Base-by-base conservation (phyloP, 768 basidiomycete genomes). In the Amanita muscaria region DNA sequence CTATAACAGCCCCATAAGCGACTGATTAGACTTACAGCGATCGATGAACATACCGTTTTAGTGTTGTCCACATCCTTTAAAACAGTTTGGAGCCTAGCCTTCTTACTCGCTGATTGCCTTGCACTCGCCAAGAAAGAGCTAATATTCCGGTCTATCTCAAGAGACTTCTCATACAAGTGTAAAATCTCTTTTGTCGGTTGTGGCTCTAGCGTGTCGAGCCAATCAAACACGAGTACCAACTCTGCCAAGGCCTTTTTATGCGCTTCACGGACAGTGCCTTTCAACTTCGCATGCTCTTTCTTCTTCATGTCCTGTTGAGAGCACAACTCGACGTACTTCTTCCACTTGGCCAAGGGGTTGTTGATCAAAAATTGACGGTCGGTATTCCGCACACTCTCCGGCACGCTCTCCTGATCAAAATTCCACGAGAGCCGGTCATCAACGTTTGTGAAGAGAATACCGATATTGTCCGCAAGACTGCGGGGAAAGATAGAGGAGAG, bases 401-500 rank as follows among this genome's bases (percentile, higher is more conserved):
- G 54, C 4, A 57, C 39, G 3, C 54, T 43, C 22, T 47, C 14
- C 4, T 40, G 34, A 14, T 54, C 50, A 30, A 59, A 60, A 40
- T 60, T 60, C 39, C 42, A 53, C 10, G 46, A 44, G 2, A 57
- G 38, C 10, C 48, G 52, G 23, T 40, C 49, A 12, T 55, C 18
- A 11, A 56, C 49, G 24, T 54, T 57, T 23, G 57, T 56, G 40
- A 59, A 59, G 21, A 58, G 21, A 39, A 60, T 53, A n/a, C 47
- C 55, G 47, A 61, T 60, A 42, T 61, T 58, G 31, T 50, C 40
- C 5, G 51, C 47, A 32, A 61, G 44, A 16, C 49, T 50, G 22
- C 51, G 44, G n/a, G 59, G 59, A 44, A 60, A 58, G 35, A 59
- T 59, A 12, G 44, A 42, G 10, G 54, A 42, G 5, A 60, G 45